phyloP scores from a whole-genome alignment of 2,329 filamentous ascomycete genomes.

The Microdochium bolleyi region DNA sequence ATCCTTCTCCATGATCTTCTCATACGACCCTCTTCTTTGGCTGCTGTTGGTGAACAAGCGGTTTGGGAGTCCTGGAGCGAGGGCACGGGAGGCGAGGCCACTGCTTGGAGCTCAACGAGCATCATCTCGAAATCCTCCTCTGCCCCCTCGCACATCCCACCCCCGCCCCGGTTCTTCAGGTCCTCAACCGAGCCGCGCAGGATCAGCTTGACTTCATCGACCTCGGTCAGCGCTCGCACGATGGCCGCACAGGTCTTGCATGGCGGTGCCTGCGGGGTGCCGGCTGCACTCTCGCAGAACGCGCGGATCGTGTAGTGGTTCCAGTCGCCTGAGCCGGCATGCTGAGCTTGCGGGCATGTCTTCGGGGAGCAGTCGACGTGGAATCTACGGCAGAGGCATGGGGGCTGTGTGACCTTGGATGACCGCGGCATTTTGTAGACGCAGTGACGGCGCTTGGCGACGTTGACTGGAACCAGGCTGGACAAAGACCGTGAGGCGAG shows the following conservation, averaged over 20 bases:
- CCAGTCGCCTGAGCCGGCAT: background rate
- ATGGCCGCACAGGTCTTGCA: background rate
- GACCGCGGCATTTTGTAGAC: background rate
- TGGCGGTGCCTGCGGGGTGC: background rate
- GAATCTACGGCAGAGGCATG: background rate
- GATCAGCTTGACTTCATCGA: background rate
- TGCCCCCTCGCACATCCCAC: background rate
- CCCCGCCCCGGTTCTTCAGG: background rate
- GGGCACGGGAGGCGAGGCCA: background rate
- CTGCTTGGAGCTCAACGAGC: background rate
- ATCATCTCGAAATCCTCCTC: background rate
- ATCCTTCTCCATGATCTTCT: background rate
- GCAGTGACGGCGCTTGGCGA: background rate
- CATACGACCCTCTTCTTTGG: conserved; percentile 7
- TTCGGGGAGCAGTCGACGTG: background rate
- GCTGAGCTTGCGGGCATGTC: background rate
- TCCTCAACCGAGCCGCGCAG: background rate
- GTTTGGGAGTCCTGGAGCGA: background rate
- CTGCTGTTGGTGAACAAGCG: background rate
- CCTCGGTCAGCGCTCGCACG: background rate
- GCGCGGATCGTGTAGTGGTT: background rate
- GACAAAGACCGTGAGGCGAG: background rate
- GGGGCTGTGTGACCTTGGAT: background rate
- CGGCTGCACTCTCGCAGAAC: background rate
- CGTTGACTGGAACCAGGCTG: background rate